Conservation (phyloP, 2,329 filamentous ascomycete species). For the Sclerotinia minor region DNA sequence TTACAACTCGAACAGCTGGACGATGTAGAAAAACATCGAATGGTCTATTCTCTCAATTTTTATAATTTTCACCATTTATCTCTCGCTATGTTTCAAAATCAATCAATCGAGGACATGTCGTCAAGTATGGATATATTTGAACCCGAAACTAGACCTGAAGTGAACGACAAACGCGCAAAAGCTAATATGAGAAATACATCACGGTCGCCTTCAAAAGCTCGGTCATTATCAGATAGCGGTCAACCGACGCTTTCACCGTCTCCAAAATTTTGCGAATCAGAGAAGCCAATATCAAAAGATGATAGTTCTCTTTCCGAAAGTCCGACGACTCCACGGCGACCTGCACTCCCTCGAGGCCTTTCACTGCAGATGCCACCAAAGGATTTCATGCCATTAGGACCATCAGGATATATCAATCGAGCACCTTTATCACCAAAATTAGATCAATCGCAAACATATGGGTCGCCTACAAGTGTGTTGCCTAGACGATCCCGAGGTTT, state of each 20-base stretch:
- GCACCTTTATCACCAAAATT: constrained; percentile 80
- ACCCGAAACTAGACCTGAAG: not conserved
- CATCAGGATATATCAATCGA: constrained; percentile 56
- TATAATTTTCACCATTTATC: constrained; percentile 11
- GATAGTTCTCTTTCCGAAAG: constrained; percentile 42
- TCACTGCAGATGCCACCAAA: constrained; percentile 68
- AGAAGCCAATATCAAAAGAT: constrained; percentile 40
- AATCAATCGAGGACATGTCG: constrained; percentile 17
- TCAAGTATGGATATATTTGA: constrained; percentile 24
- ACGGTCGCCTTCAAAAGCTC: constrained; percentile 40
- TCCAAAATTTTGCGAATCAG: constrained; percentile 41
- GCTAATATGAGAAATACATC: constrained; percentile 19
- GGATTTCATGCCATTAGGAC: constrained; percentile 45
- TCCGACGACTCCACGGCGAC: constrained; percentile 72
- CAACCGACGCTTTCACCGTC: constrained; percentile 39
- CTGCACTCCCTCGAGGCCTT: constrained; percentile 64
- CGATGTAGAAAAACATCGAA: constrained; percentile 6
- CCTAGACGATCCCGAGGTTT: constrained; percentile 86
- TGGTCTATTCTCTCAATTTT: not conserved
- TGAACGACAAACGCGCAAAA: constrained; percentile 18
- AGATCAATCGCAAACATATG: constrained; percentile 81
- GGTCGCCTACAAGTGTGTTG: constrained; percentile 82
- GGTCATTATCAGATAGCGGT: constrained; percentile 39
- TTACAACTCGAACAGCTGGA: not conserved
- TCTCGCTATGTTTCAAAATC: constrained; percentile 9